Base-by-base conservation (phyloP, 345 rosid species). In the Populus davidiana region DNA sequence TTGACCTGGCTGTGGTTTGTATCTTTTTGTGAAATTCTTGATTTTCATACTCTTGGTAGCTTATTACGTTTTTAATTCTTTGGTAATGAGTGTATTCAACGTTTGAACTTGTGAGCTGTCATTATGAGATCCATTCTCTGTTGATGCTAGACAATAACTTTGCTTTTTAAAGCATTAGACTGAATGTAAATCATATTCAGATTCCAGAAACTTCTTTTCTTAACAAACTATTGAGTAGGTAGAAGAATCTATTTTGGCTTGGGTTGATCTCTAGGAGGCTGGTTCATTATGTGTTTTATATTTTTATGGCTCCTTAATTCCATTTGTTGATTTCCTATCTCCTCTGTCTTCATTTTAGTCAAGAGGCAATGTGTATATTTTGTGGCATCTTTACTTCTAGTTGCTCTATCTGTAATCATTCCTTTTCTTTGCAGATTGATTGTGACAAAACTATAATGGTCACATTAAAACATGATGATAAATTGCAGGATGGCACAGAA, bases 361-460 rank as follows among this genome's bases (percentile, higher is more conserved):
- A 47, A 17, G 50, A 61, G 64, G 29, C n/a, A 10, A 50, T 31
- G 8, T 1, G 41, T 18, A 70, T 27, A 33, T 72, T 72, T 38
- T 69, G 47, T 77, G 11, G 67, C 56, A 73, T 62, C n/a, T 1
- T 52, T 69, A 52, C 12, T 84, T 49, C 75, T 14, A 43, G 63
- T 63, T 33, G 33, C 69, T 75, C 81, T 68, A 68, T 69, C 79
- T 38, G 63, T 75, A 66, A 79, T 29, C 69, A 33, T 29, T 69
- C 66, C 68, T 82, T 43, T 73, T 62, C 72, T 72, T 79, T 87
- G 86, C 96, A 96, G 91, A 92, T 92, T 82, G 98, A 96, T 83
- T 91, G 91, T 80, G 96, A 94, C 88, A 94, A 96, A 91, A 86
- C 95, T 78, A 81, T 96, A 47, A 85, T 94, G 97, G 98, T 96